Conservation (phyloP, 345 rosid genomes). For the Sapria himalayana region DNA sequence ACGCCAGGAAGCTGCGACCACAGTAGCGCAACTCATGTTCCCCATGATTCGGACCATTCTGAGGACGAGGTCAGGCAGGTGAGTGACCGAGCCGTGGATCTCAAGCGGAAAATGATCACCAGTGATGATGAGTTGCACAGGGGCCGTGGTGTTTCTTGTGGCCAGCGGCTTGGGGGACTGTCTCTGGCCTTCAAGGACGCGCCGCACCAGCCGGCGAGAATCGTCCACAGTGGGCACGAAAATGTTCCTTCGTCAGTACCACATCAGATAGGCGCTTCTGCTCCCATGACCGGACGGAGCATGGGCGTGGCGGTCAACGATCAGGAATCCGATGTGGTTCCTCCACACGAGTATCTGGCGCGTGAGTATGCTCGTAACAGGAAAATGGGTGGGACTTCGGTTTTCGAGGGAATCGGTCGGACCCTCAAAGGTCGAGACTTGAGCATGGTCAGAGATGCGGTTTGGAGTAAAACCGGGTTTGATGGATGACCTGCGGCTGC, state of each 20-base stretch:
- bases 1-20: conserved; percentile 23
- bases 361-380: conserved; percentile 29
- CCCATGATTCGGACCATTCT: conserved; percentile 26
- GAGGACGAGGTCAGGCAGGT: conserved; percentile 86
- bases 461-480: conserved; percentile 70
- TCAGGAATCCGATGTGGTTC: conserved; percentile 42
- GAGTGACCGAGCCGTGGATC: conserved; percentile 21
- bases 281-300: conserved; percentile 90
- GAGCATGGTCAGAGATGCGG: conserved; percentile 79
- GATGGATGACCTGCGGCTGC: conserved; percentile 18
- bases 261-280: conserved; percentile 52
- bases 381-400: conserved; percentile 38
- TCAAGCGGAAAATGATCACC: conserved; percentile 1
- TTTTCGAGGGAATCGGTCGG: conserved; percentile 68
- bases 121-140: conserved; percentile 23
- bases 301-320: conserved; percentile 43
- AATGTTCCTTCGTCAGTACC: conserved; percentile 14
- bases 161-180: conserved; percentile 34
- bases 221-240: conserved; percentile 44
- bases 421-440: conserved; percentile 85
- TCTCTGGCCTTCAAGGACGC: conserved; percentile 51
- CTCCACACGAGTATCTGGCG: conserved; percentile 90
- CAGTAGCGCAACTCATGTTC: conserved; percentile 9
- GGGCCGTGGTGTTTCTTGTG: conserved; percentile 8
- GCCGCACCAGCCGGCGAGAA: conserved; percentile 24